phyloP scores from a whole-genome alignment of 1,284 basidiomycete genomes.

The Abortiporus biennis region DNA sequence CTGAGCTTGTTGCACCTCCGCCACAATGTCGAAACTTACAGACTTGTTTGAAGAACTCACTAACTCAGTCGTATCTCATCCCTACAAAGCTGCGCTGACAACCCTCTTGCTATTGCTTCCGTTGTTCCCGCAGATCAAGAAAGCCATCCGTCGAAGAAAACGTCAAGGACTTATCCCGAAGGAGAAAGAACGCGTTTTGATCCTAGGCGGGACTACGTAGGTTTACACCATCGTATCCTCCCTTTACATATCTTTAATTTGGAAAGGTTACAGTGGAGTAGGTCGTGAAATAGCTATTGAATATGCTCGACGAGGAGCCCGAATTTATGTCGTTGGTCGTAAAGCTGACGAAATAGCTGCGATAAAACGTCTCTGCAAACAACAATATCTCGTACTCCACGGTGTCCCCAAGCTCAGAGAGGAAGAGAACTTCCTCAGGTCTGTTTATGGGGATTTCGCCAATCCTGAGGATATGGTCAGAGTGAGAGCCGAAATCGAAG shows the following conservation, averaged over 20 bases:
- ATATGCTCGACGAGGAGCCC: slow-evolving; percentile 73
- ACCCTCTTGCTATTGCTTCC: neutral
- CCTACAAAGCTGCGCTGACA: too few species aligned
- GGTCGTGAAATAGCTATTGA: slow-evolving; percentile 67
- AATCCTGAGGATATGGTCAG: slow-evolving; percentile 62
- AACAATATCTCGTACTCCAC: slow-evolving; percentile 13
- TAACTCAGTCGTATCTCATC: too few species aligned
- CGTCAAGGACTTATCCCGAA: slow-evolving; percentile 4
- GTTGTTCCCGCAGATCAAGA: neutral
- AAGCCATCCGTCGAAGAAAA: neutral
- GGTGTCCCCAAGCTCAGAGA: slow-evolving; percentile 7
- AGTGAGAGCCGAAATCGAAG: slow-evolving; percentile 49
- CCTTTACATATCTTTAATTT: neutral
- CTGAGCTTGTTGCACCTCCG: too few species aligned
- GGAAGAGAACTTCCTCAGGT: slow-evolving; percentile 25
- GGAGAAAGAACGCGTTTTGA: slow-evolving; percentile 12
- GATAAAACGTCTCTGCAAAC: slow-evolving; percentile 59
- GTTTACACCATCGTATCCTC: neutral
- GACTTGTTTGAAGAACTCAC: too few species aligned
- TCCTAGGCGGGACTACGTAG: slow-evolving; percentile 14
- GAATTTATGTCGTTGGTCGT: slow-evolving; percentile 74
- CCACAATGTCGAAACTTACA: too few species aligned
- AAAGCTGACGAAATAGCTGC: slow-evolving; percentile 49
- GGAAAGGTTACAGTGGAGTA: slow-evolving; percentile 55
- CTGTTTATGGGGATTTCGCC: slow-evolving; percentile 60